Evolutionary conservation across 1,139 yeast species (phyloP), one percentile per base, ranked within the genome.

Genomic region (Taphrina pruni): DNA sequence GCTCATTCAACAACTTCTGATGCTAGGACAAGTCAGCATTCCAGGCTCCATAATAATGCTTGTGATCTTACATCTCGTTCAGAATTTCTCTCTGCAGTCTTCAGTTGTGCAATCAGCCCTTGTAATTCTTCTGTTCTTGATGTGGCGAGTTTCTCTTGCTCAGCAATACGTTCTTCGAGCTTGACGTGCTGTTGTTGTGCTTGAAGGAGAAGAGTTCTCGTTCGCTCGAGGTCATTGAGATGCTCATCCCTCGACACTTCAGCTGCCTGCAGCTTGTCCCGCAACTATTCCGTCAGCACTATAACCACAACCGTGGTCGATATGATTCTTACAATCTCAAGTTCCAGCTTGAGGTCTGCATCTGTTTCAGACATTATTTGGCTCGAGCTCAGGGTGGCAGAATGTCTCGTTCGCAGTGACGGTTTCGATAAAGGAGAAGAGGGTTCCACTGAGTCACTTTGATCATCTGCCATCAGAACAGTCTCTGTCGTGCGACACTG

Each of bases 211-310:
- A 14, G 9, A 17, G 2, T 8, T 8, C 50, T 14, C n/a, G 60
- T 32, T 14, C 36, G 60, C 20, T 56, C 38, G 14, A 39, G 50
- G 17, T 56, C 50, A 5, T 2, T 20, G 36, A n/a, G 50, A 41
- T 17, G 11, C 36, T 38, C 60, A 32, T 56, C 60, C 20, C 50
- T 20, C 38, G 60, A 48, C 8, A n/a, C 38, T n/a, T 56, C 60
- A 1, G 50, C 60, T 20, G 26, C 50, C 36, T 39, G 14, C 14
- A 56, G 36, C 21, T 21, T 56, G 35, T 39, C 60, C 17, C 50
- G 46, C 36, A 56, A 26, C 60, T 56, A 54, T 35, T 21, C 36
- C 11, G 32, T 26, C 32, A 26, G 32, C 32, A 26, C 32, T 26
- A 26, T 26, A 4, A 26, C 4, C 32, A 26, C 32, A 4, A 26